phyloP scores from a whole-genome alignment of 2,329 filamentous ascomycete species.

The Penicillium sp. region DNA sequence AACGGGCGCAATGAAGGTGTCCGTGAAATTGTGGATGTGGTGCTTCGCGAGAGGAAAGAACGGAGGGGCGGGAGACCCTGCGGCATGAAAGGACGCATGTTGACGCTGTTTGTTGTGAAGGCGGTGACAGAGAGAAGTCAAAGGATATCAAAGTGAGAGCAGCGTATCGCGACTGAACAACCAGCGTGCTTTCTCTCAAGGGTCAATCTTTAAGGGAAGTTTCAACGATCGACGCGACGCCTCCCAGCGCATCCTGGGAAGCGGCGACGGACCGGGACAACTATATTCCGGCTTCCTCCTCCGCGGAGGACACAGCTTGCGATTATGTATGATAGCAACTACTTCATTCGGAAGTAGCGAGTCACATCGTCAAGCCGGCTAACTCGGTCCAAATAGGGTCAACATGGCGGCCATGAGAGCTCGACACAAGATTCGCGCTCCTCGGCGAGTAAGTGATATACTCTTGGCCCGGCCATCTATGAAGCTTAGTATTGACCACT shows the following conservation, averaged over 20 bases:
- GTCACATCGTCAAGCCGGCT: slow-evolving; percentile 1
- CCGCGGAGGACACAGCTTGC: slow-evolving; percentile 23
- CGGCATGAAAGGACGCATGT: slow-evolving; percentile 24
- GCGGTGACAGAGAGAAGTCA: neutral
- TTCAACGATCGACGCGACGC: neutral
- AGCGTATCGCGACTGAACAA: neutral
- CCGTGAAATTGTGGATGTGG: slow-evolving; percentile 21
- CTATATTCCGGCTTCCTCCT: slow-evolving; percentile 22
- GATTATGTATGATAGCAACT: neutral
- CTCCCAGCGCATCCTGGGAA: neutral
- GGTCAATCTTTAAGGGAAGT: neutral
- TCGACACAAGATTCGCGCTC: slow-evolving; percentile 66
- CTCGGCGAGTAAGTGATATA: slow-evolving; percentile 61
- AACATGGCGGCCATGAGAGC: slow-evolving; percentile 56
- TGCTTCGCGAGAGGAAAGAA: slow-evolving; percentile 13
- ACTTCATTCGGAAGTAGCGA: neutral
- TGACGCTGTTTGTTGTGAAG: neutral
- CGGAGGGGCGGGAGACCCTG: slow-evolving; percentile 29
- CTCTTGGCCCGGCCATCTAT: slow-evolving; percentile 2
- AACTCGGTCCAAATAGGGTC: neutral
- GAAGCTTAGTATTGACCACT: slow-evolving; percentile 16
- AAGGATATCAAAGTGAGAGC: neutral
- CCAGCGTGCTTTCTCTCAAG: neutral
- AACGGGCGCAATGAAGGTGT: slow-evolving; percentile 24
- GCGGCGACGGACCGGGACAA: slow-evolving; percentile 12